These are phyloP conservation scores for Chlorociboria aeruginascens DNA, from an alignment of 495 filamentous ascomycete species.

Conservation along the genomic window DNA sequence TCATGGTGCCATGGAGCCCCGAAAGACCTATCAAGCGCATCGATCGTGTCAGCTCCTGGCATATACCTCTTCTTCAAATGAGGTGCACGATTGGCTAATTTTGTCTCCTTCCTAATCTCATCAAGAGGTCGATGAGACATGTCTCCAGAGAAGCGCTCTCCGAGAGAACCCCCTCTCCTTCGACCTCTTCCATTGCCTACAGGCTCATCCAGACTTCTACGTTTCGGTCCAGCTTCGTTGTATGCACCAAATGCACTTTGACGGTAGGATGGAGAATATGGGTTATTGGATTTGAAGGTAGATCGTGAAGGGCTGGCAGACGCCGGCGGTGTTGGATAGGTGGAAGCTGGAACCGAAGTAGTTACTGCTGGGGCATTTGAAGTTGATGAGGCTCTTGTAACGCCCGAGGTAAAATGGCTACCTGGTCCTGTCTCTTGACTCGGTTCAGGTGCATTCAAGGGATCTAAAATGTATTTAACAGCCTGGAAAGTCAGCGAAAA, in stretches of 20 bases:
- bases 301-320: slow-evolving; percentile 24
- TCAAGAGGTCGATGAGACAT: slow-evolving; percentile 51
- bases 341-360: neutral
- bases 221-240: slow-evolving; percentile 3
- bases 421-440: slow-evolving; percentile 39
- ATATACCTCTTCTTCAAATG: slow-evolving; percentile 52
- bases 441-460: slow-evolving; percentile 41
- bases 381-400: slow-evolving; percentile 9
- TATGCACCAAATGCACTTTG: slow-evolving; percentile 12
- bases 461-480: slow-evolving; percentile 43
- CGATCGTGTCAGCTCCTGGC: slow-evolving; percentile 67
- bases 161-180: slow-evolving; percentile 37
- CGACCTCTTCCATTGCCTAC: slow-evolving; percentile 4
- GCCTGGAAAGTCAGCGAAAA: slow-evolving; percentile 26
- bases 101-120: slow-evolving; percentile 42
- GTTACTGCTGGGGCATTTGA: slow-evolving; percentile 3
- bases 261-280: slow-evolving; percentile 15
- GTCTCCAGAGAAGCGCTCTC: slow-evolving; percentile 46
- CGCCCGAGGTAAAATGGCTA: slow-evolving; percentile 29
- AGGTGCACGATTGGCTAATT: slow-evolving; percentile 46
- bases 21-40: slow-evolving; percentile 56
- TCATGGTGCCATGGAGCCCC: slow-evolving; percentile 70
- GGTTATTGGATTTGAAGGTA: slow-evolving; percentile 20
- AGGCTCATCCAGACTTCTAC: slow-evolving; percentile 1
- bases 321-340: slow-evolving; percentile 22